A percentile compares a stretch with the other conserved stretches of the same genome.
These are phyloP conservation scores for Sarocladium oryzae DNA, from an alignment of 2,329 filamentous ascomycete genomes.

Conservation along the genomic window DNA sequence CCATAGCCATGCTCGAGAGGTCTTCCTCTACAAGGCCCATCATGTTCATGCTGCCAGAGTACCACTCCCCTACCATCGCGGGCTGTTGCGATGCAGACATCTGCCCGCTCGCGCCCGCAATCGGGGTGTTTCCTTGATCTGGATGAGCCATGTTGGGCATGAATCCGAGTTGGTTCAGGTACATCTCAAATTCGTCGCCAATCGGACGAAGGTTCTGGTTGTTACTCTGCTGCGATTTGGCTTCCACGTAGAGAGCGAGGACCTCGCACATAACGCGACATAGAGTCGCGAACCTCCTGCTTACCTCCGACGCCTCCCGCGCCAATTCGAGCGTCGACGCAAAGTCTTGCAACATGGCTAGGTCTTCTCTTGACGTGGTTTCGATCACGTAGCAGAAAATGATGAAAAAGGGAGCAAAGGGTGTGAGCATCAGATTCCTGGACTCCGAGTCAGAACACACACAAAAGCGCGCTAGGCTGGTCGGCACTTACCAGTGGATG, in stretches of 20 bases:
- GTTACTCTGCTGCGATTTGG: constrained; percentile 43
- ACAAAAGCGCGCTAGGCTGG: too few relatives aligned
- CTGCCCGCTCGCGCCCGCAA: constrained; percentile 7
- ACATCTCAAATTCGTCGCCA: constrained; percentile 57
- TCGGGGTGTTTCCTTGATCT: constrained; percentile 19
- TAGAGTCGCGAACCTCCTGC: constrained; percentile 54
- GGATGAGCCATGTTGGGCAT: constrained; percentile 30
- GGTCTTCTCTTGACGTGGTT: constrained; percentile 44
- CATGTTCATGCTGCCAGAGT: constrained; percentile 58
- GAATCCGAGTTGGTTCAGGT: constrained; percentile 57
- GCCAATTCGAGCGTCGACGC: constrained; percentile 47
- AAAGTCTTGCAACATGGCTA: constrained; percentile 49
- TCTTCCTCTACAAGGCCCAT: constrained; percentile 60
- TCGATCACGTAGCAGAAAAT: constrained; percentile 54
- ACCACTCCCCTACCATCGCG: constrained; percentile 56
- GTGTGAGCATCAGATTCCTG: constrained; percentile 49
- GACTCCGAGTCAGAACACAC: too few relatives aligned
- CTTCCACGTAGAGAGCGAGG: constrained; percentile 54
- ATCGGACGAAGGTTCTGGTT: constrained; percentile 42
- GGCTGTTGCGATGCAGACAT: constrained; percentile 12
- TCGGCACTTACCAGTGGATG: constrained; percentile 40
- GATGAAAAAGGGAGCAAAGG: constrained; percentile 54
- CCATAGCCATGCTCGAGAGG: constrained; percentile 36
- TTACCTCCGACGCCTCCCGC: constrained; percentile 47
- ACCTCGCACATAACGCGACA: constrained; percentile 57